phyloP scores from a whole-genome alignment of 805 yeast genomes.

The Pichia thaimueangensis region DNA sequence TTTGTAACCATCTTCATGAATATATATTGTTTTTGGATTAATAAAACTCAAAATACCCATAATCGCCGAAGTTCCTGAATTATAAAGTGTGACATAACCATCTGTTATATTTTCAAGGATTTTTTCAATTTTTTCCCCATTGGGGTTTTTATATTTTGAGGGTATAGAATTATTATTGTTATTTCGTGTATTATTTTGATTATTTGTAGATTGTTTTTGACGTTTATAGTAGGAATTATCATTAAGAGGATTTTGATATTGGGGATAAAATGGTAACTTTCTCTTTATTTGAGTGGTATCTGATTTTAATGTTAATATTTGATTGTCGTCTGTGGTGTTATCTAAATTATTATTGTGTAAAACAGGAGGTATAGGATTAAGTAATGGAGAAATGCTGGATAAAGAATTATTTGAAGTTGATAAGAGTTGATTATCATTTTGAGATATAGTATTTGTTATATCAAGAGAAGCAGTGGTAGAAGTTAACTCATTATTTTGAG shows the following conservation, averaged over 20 bases:
- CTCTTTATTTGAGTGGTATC: too few species aligned
- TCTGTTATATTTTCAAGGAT: slow-evolving; percentile 40
- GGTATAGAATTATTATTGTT: slow-evolving; percentile 32
- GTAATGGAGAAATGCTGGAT: too few species aligned
- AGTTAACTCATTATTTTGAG: too few species aligned
- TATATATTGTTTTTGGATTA: slow-evolving; percentile 39
- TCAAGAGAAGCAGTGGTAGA: too few species aligned
- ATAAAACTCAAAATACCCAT: slow-evolving; percentile 42
- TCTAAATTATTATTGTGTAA: too few species aligned
- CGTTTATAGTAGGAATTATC: slow-evolving; percentile 9
- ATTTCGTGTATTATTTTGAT: too few species aligned
- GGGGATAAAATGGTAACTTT: slow-evolving; percentile 22
- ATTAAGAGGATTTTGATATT: slow-evolving; percentile 23
- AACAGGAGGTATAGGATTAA: too few species aligned
- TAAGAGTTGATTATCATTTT: not conserved
- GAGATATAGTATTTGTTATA: too few species aligned
- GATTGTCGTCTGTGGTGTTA: too few species aligned
- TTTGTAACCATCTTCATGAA: slow-evolving; percentile 44
- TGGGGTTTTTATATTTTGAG: slow-evolving; percentile 41
- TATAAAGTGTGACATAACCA: slow-evolving; percentile 41
- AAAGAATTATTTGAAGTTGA: too few species aligned
- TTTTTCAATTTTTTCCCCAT: slow-evolving; percentile 40
- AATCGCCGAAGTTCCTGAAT: slow-evolving; percentile 47
- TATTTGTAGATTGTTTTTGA: slow-evolving; percentile 17
- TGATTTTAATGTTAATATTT: too few species aligned